Conservation (phyloP, 2,329 filamentous ascomycete species). For the Clonostachys chloroleuca region DNA sequence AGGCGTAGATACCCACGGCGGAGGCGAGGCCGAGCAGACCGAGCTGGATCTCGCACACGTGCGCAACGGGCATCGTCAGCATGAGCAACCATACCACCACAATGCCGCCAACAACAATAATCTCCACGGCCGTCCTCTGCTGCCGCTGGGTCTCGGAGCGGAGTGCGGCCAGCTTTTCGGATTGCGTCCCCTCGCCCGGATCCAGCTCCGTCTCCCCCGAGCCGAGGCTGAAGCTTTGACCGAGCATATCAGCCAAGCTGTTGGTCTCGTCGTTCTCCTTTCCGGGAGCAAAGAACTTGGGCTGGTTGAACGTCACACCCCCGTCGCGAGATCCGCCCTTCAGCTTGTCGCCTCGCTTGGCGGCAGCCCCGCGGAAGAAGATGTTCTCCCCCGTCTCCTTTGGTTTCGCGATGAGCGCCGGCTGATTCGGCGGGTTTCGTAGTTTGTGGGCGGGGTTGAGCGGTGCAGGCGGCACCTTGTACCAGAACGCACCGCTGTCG, state of each 20-base stretch:
- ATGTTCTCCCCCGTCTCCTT: conserved; percentile 36
- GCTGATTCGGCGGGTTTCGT: conserved; percentile 56
- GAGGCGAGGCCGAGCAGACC: too few relatives aligned
- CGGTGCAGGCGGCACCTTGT: conserved; percentile 65
- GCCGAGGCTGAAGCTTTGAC: not conserved
- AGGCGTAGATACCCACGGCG: too few relatives aligned
- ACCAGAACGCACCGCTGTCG: conserved; percentile 58
- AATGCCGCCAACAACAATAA: too few relatives aligned
- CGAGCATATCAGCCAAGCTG: conserved; percentile 37
- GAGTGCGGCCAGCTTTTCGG: too few relatives aligned
- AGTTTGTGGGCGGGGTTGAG: conserved; percentile 58
- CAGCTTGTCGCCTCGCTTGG: conserved; percentile 1
- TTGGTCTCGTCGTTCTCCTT: conserved; percentile 33
- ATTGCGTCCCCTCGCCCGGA: not conserved
- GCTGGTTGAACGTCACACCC: conserved; percentile 48
- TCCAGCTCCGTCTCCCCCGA: not conserved
- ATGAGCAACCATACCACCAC: too few relatives aligned
- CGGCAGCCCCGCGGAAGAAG: conserved; percentile 28
- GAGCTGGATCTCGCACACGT: too few relatives aligned
- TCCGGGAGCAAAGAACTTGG: conserved; percentile 52
- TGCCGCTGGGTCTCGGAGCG: too few relatives aligned
- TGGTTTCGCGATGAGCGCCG: conserved; percentile 40
- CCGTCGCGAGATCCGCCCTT: conserved; percentile 5
- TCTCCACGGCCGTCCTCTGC: too few relatives aligned
- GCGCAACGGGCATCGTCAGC: too few relatives aligned